phyloP scores from a whole-genome alignment of 805 yeast genomes.

The Yarrowia sp. region DNA sequence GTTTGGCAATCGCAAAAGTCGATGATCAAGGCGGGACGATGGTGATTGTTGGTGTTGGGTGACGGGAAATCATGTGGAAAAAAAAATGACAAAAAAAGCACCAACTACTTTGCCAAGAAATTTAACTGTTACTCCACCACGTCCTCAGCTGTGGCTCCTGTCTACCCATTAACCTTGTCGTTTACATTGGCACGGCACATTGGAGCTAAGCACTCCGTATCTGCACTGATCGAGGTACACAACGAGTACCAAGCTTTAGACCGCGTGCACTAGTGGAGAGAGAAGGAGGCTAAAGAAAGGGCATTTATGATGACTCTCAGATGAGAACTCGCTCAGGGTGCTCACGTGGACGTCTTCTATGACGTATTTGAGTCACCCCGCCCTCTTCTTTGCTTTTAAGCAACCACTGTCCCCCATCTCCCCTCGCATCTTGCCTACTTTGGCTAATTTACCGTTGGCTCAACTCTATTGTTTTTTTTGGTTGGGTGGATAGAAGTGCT shows the following conservation, averaged over 20 bases:
- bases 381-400: not conserved
- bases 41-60: not conserved
- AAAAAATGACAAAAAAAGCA: too few species aligned
- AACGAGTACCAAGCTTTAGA: constrained; percentile 1
- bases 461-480: not conserved
- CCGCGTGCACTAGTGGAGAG: not conserved
- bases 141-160: too few species aligned
- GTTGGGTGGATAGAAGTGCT: not conserved
- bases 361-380: not conserved
- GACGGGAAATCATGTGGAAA: too few species aligned
- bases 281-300: too few species aligned
- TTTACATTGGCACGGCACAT: constrained; percentile 13
- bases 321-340: too few species aligned
- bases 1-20: constrained; percentile 1
- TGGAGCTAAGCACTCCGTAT: constrained; percentile 11
- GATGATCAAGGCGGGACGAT: too few species aligned
- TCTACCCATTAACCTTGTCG: not conserved
- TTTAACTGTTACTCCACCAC: too few species aligned
- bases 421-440: constrained; percentile 22
- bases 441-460: constrained; percentile 16
- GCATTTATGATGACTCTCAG: too few species aligned
- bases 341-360: not conserved
- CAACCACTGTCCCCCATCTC: not conserved
- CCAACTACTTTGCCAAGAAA: too few species aligned
- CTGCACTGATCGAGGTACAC: constrained; percentile 21